Conservation (phyloP, 192 early-diverging fungal genomes). For the Phycomyces blakesleeanus region DNA sequence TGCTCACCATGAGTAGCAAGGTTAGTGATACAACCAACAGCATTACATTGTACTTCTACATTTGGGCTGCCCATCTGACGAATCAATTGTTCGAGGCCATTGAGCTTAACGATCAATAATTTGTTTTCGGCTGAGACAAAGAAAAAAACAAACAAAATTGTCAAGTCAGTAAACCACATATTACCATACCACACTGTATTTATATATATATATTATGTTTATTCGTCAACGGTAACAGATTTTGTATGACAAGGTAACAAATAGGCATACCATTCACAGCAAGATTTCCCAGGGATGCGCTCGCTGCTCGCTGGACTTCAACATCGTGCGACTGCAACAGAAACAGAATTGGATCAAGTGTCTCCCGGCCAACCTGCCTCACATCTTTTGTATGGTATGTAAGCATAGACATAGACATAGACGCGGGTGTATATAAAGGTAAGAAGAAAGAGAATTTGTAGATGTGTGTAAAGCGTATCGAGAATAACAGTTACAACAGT, state of each 20-base stretch:
- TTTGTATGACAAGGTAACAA: constrained; percentile 4
- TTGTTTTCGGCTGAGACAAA: constrained; percentile 71
- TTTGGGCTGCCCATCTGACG: constrained; percentile 82
- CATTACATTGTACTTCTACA: constrained; percentile 90
- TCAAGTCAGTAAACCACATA: too few species aligned
- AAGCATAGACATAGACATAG: neutral
- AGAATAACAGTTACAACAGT: too few species aligned
- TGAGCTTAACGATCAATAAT: constrained; percentile 77
- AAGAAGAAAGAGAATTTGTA: too few species aligned
- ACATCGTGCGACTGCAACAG: constrained; percentile 79
- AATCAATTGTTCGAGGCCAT: constrained; percentile 80
- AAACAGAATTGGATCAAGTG: constrained; percentile 77
- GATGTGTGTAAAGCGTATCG: too few species aligned
- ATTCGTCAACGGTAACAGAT: neutral
- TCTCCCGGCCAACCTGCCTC: constrained; percentile 68
- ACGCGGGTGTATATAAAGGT: too few species aligned
- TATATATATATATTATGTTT: neutral
- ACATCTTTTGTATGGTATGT: constrained; percentile 49
- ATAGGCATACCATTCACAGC: constrained; percentile 65
- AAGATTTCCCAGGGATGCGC: constrained; percentile 87
- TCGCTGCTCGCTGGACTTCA: constrained; percentile 81
- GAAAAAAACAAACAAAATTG: too few species aligned
- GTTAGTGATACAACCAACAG: constrained; percentile 92
- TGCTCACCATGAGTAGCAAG: constrained; percentile 77
- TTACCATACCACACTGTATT: too few species aligned